Evolutionary conservation across 345 rosid species (phyloP), one percentile per base, ranked within the genome.

Genomic region (Euphorbia peplus): DNA sequence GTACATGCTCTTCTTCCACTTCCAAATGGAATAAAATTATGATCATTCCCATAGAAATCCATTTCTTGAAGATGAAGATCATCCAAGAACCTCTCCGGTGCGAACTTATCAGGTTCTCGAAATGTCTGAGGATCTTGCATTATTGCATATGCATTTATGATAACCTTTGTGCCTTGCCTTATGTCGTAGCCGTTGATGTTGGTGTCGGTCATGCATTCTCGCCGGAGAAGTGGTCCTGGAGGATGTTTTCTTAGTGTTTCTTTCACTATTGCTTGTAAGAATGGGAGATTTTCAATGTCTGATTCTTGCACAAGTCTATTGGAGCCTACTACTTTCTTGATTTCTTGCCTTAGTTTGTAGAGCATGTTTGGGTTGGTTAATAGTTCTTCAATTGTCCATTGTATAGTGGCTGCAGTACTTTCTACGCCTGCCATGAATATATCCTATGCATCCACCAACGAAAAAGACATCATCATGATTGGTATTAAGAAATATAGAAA

Each of bases 1-100:
- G 74, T 51, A 70, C 85, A 84, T 12, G 75, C 71, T 67, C 82
- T 70, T 72, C 85, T 70, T 35, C 83, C 87, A n/a, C 83, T 77
- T 5, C 83, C 87, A 25, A 83, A 78, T 16, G 83, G 84, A 41
- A 80, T 62, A 73, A 63, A 80, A 41, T 51, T 60, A 22, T 70
- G 63, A 62, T 78, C 80, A 41, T 75, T 78, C 14, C 86, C 82
- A 59, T 76, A 70, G 37, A 70, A 62, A 28, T 71, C 80, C 77
- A 65, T 60, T 3, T 61, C 62, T 1, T 51, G 73, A 50, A 67
- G 75, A 12, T 51, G 73, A 50, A 67, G 75, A 12, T 68, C 79
- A 64, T 61, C 70, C 44, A 82, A 56, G 70, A 84, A 82, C 66
- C 88, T 80, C 74, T 82, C 84, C 0, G 86, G 86, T 10, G 61